phyloP scores from a whole-genome alignment of 2,329 filamentous ascomycete genomes.

The Fusarium dlaminii region DNA sequence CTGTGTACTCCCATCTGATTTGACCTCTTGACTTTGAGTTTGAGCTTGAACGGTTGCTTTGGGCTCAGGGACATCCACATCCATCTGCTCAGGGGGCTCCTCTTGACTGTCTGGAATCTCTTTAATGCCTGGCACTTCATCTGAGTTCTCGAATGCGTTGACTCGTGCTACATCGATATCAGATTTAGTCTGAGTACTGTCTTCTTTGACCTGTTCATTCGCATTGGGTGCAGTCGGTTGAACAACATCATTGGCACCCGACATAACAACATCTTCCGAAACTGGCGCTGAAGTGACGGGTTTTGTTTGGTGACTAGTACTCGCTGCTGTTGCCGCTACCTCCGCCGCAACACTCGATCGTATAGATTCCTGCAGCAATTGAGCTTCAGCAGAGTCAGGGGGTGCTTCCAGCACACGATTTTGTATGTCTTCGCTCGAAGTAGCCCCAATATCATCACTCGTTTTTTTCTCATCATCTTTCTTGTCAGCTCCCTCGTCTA shows the following conservation, averaged over 20 bases:
- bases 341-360: conserved; percentile 40
- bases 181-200: not conserved
- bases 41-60: conserved; percentile 26
- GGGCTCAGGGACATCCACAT: conserved; percentile 46
- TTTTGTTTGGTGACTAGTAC: conserved; percentile 2
- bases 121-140: conserved; percentile 6
- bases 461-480: conserved; percentile 26
- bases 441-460: conserved; percentile 3
- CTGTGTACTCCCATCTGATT: conserved; percentile 15
- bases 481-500: conserved; percentile 34
- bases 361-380: conserved; percentile 56
- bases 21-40: conserved; percentile 6
- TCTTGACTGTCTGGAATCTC: conserved; percentile 52
- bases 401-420: conserved; percentile 34
- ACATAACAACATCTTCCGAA: conserved; percentile 12
- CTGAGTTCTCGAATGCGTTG: not conserved
- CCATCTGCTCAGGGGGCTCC: conserved; percentile 47
- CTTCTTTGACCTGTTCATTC: not conserved
- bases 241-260: not conserved
- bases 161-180: not conserved
- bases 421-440: conserved; percentile 32
- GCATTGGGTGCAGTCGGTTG: not conserved
- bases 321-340: not conserved
- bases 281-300: not conserved
- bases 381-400: conserved; percentile 53